Evolutionary conservation across 495 filamentous ascomycete genomes (phyloP), one percentile per base, ranked within the genome.

Genomic region (Platismatia glauca): DNA sequence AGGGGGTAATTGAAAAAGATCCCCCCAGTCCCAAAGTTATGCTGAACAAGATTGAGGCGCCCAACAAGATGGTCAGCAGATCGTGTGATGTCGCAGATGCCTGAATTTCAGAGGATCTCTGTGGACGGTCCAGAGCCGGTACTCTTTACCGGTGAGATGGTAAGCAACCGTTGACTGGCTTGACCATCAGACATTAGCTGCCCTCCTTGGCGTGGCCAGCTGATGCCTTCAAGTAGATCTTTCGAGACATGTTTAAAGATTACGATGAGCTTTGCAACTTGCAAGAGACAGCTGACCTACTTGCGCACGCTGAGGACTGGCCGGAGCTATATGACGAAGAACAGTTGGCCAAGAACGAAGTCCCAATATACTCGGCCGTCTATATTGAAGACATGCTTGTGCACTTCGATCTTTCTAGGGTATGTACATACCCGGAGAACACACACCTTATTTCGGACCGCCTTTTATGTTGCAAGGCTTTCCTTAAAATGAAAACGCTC

Each of bases 311-410:
- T 37, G 69, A 75, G 12, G 81, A 84, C 53, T 97, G 93, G 92
- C 81, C 85, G 2, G 73, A 78, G 2, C 79, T 97, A 3, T 97
- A 95, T 69, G 83, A 93, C 69, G 78, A 84, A 63, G 78, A 77
- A 13, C 84, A 89, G 69, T 78, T 96, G 27, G 79, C 78, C 9
- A 78, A 82, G 66, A 97, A 97, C 69, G 77, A 86, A 62, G 91
- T 97, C 0, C 92, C 93, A 0, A 88, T 97, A 0, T 97, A 94
- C 67, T 87, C 90, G 8, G 89, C 89, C 0, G 85, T 81, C n/a
- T 97, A 86, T 62, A 69, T 90, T 1, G 89, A 96, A 60, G 93
- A 97, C 73, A 96, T 97, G 91, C 96, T 95, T 67, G 92, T 97
- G 37, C 86, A 93, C 66, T 88, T 81, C 64, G 85, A 86, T 46